Percentiles rank a stretch among this genome's conserved stretches.
phyloP scores from a whole-genome alignment of 805 yeast species.

The Komagataella populi region DNA sequence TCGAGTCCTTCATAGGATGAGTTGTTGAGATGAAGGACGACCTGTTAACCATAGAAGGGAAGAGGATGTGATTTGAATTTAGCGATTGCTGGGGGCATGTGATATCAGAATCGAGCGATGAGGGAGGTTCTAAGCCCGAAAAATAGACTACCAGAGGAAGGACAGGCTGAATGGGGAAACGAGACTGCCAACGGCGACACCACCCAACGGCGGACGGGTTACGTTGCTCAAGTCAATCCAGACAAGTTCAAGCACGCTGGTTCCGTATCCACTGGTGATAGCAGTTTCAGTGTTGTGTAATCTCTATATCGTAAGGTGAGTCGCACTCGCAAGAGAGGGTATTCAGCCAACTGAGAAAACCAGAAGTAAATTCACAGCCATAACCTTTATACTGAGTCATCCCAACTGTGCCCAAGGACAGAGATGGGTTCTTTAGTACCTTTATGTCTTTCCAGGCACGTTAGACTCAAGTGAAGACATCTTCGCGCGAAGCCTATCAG shows the following conservation, averaged over 20 bases:
- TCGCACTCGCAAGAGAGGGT: too few relatives aligned
- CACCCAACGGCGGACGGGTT: not conserved
- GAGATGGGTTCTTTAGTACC: not conserved
- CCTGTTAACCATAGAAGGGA: not conserved
- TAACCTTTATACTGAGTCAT: too few relatives aligned
- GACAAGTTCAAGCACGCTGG: not conserved
- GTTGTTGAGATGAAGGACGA: not conserved
- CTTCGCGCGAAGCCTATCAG: not conserved
- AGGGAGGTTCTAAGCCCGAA: not conserved
- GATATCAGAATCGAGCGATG: not conserved
- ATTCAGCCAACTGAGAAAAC: too few relatives aligned
- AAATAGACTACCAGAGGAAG: not conserved
- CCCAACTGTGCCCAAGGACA: too few relatives aligned
- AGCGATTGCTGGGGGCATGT: not conserved
- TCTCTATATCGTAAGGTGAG: too few relatives aligned
- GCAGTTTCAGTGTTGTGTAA: too few relatives aligned
- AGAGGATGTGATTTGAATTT: not conserved
- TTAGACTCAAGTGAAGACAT: not conserved
- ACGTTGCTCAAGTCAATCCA: not conserved
- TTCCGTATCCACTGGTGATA: too few relatives aligned
- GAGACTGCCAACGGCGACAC: not conserved
- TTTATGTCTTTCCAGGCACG: not conserved
- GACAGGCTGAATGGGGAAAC: not conserved
- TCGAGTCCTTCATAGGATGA: not conserved
- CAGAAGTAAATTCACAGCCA: too few relatives aligned